Conservation (phyloP, 129 eudicot genomes). For the Gnaphalium uliginosum region DNA sequence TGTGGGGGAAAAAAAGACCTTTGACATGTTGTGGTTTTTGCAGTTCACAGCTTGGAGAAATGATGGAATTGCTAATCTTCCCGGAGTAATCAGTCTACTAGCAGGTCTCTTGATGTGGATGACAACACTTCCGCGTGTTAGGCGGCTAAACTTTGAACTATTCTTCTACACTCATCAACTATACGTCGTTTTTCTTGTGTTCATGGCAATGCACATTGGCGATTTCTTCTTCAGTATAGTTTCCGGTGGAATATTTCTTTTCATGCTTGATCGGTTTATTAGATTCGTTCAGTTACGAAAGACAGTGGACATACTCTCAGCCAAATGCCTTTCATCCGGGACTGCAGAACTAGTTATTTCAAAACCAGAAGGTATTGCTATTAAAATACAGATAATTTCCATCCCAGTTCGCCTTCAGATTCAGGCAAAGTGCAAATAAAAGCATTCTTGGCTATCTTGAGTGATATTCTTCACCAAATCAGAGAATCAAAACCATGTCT, state of each 20-base stretch:
- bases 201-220: slow-evolving; percentile 86
- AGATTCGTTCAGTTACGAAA: slow-evolving; percentile 79
- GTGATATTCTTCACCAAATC: slow-evolving; percentile 72
- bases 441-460: slow-evolving; percentile 58
- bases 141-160: slow-evolving; percentile 67
- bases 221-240: slow-evolving; percentile 57
- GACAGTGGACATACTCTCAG: slow-evolving; percentile 72
- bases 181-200: slow-evolving; percentile 70
- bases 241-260: slow-evolving; percentile 75
- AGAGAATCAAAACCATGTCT: slow-evolving; percentile 61
- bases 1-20: not conserved
- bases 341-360: slow-evolving; percentile 80
- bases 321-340: slow-evolving; percentile 76
- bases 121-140: slow-evolving; percentile 73
- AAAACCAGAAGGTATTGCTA: slow-evolving; percentile 70
- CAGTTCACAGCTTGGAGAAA: slow-evolving; percentile 66
- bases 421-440: no score
- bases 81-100: slow-evolving; percentile 76
- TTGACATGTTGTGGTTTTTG: slow-evolving; percentile 10
- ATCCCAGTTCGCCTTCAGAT: no score
- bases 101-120: slow-evolving; percentile 92
- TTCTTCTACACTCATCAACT: slow-evolving; percentile 93
- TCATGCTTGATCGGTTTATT: slow-evolving; percentile 88
- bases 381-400: no score
- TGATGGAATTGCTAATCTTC: slow-evolving; percentile 60